Evolutionary conservation across 108 stramenopile genomes (phyloP), one percentile per base, ranked within the genome.

Genomic region (Cylindrotheca closterium): DNA sequence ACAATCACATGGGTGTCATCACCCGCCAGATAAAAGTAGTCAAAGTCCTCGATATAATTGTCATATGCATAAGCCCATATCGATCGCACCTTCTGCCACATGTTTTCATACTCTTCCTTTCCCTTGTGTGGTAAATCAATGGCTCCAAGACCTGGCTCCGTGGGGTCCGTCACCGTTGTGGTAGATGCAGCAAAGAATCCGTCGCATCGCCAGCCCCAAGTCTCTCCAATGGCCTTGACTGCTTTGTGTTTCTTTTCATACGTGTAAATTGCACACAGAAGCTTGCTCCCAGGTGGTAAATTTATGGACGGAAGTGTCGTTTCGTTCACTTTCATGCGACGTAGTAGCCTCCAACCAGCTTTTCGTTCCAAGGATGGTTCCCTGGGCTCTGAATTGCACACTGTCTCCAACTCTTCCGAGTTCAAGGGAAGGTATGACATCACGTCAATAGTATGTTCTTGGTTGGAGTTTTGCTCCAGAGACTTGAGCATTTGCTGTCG

Each of bases 131-230:
- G 64, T 24, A 91, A 25, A 23, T 68, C 70, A 30, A 90, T 68
- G 19, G 82, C 67, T 21, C 78, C 78, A 15, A 86, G 51, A 24
- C 79, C 65, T 24, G 71, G 71, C 65, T 77, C 72, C n/a, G 21
- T 30, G 25, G 57, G 53, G 84, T 83, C 48, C 22, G 48, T 52
- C 22, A 88, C 83, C 0, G 69, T 70, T 49, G 24, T 8, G 10
- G 79, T 92, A 23, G 84, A 86, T 49, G 89, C 87, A 2, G 92
- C 94, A 37, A 95, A 75, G 70, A 94, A 97, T 17, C 96, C 96
- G 79, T 97, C 94, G 69, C 96, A 97, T 60, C 75, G 77, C 68
- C 68, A 69, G 3, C 58, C 85, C 85, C 85, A 86, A 1, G 85
- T 86, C 5, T 86, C 81, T 5, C 73, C 64, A 68, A 86, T 81